Evolutionary conservation across 2,329 filamentous ascomycete species (phyloP), one percentile per base, ranked within the genome.

Genomic region (Trichoderma lentiforme): DNA sequence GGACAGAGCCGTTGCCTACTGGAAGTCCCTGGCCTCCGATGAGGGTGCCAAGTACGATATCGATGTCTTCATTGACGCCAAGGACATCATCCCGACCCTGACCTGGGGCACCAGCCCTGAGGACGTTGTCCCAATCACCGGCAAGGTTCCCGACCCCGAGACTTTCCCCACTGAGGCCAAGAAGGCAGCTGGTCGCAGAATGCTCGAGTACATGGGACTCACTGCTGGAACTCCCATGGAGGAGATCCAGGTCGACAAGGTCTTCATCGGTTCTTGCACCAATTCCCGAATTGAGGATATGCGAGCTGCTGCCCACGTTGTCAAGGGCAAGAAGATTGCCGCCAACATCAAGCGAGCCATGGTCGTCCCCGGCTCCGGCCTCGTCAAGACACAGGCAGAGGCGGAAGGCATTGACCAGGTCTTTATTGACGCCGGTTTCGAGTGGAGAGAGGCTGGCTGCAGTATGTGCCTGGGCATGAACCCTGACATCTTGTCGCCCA

Each of bases 401-500:
- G 85, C 89, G 3, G 96, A 98, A 83, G 95, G 95, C 68, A 90
- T 99, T 5, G 93, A 98, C 83, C 93, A 94, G 85, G 92, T 98
- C 79, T 98, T 99, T 83, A 79, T 85, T 9, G 93, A 97, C 73
- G 95, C 96, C 63, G 96, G 96, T 8, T 98, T 98, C 76, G 95
- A 98, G 82, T 98, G 95, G 95, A 90, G 96, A 80, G 96, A 99
- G 85, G 96, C 96, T 76, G 96, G 96, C 64, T 99, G 96, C 88
- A 97, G 93, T 74, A 99, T 99, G 96, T 98, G 96, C 81, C 88
- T 99, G 70, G 96, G 96, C 81, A 99, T 99, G 95, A 99, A 99
- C 86, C 95, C 96, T 0, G 96, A 99, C 81, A 98, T 99, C 74
- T 88, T 98, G 61, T 90, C 94, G 2, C 95, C 96, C 69, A 89